These are phyloP conservation scores for Lachancea dasiensis DNA, from an alignment of 805 yeast species.

Conservation along the genomic window DNA sequence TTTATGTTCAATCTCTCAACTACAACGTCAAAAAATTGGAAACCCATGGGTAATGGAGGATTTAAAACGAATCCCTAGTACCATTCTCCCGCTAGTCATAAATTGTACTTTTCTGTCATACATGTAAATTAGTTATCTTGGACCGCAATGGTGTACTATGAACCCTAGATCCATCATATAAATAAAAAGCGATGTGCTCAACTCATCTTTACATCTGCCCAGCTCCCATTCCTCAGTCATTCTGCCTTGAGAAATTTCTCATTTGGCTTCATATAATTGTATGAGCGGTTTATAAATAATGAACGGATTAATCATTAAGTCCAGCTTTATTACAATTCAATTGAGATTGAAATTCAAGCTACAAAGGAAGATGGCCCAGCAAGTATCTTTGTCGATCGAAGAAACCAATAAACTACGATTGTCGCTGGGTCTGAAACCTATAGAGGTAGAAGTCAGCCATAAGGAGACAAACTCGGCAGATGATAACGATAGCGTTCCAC, in stretches of 20 bases:
- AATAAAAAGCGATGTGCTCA: slow-evolving; percentile 2
- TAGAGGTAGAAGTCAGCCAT: slow-evolving; percentile 10
- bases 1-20: no score
- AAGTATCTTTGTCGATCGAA: slow-evolving; percentile 31
- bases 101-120: slow-evolving; percentile 7
- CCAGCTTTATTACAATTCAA: background rate
- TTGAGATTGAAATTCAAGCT: background rate
- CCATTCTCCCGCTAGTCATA: slow-evolving; percentile 5
- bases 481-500: background rate
- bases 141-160: slow-evolving; percentile 5
- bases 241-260: background rate
- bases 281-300: no score
- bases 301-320: no score
- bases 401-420: slow-evolving; percentile 41
- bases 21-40: background rate
- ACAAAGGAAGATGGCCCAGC: slow-evolving; percentile 16
- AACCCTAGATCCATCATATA: slow-evolving; percentile 5
- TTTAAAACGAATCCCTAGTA: background rate
- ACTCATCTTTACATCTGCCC: background rate
- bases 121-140: slow-evolving; percentile 11
- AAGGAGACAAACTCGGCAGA: background rate
- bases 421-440: slow-evolving; percentile 37
- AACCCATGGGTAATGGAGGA: slow-evolving; percentile 1
- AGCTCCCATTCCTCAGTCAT: background rate
- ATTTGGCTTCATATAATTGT: no score